These are phyloP conservation scores for Emericellopsis atlantica DNA, from an alignment of 2,329 filamentous ascomycete species.

Conservation along the genomic window DNA sequence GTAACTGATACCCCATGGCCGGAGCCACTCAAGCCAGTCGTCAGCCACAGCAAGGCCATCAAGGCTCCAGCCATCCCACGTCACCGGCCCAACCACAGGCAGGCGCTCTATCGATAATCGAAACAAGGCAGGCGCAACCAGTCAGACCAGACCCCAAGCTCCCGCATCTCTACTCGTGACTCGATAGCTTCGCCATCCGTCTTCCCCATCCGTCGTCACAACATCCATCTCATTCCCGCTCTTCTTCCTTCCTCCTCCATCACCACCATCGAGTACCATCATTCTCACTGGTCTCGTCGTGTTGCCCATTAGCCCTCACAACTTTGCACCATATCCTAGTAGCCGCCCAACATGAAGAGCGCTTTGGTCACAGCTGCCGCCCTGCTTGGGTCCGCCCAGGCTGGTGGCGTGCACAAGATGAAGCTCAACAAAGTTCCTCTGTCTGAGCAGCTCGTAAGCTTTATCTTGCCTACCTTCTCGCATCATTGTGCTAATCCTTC, in stretches of 20 bases:
- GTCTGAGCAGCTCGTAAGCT: slow-evolving; percentile 77
- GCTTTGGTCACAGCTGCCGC: slow-evolving; percentile 60
- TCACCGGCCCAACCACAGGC: no score
- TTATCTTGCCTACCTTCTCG: neutral
- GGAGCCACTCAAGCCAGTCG: no score
- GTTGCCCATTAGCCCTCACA: neutral
- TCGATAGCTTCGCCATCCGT: neutral
- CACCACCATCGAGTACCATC: neutral
- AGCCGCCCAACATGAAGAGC: slow-evolving; percentile 64
- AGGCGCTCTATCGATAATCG: no score
- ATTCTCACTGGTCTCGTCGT: neutral
- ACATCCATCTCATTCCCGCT: neutral
- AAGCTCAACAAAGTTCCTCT: slow-evolving; percentile 95
- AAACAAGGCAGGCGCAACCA: neutral
- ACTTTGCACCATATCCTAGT: neutral
- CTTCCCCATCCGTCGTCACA: neutral
- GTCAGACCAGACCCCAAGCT: neutral
- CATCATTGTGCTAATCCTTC: neutral
- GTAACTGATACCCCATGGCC: no score
- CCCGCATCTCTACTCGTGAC: neutral
- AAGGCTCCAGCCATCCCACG: no score
- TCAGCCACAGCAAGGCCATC: no score
- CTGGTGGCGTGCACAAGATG: slow-evolving; percentile 84
- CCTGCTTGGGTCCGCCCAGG: slow-evolving; percentile 68
- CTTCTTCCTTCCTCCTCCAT: neutral